Evolutionary conservation across 768 basidiomycete species (phyloP), one percentile per base, ranked within the genome.

Genomic region (Lactarius trivialis): DNA sequence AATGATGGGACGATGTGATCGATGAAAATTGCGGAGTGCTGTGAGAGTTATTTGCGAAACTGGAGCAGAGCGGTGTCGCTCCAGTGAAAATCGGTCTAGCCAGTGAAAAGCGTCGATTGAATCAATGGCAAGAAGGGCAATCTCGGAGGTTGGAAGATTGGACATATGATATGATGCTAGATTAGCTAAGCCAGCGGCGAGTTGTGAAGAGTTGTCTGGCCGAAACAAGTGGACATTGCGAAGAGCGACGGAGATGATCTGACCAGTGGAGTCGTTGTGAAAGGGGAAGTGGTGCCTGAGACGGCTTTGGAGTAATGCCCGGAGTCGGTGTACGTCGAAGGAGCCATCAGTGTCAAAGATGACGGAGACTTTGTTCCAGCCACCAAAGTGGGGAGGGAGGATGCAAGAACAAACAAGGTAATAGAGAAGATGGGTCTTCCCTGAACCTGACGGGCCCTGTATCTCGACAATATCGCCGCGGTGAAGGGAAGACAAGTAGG

Each of bases 351-450:
- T 82, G 73, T 94, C 91, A 64, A 86, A 78, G 59, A 93, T 73
- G 32, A 88, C 74, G 21, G 84, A 89, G 61, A 78, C 78, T 70
- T 84, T 86, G 49, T 76, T 79, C 79, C 85, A 85, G 30, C 87
- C 87, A 43, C 76, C 80, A 64, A 75, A 65, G 26, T 65, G 65
- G 34, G 66, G 41, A 24, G 89, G 88, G 12, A 83, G 72, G 58
- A 91, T 75, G 66, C 86, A 84, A 24, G 76, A 78, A 14, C 82
- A 73, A 30, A 89, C 71, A 54, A 91, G 71, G 69, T 82, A 79
- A 70, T 87, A 87, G 30, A 91, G 73, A n/a, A 94, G 74, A 65
- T 88, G 86, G 2, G 88, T 86, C 74, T 93, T 94, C 32, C 89
- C 91, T 7, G 86, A 84, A 30, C 78, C 80, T 4, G 90, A 76